Conservation (phyloP, 805 yeast species). For the Cyberlindnera bimundalis region DNA sequence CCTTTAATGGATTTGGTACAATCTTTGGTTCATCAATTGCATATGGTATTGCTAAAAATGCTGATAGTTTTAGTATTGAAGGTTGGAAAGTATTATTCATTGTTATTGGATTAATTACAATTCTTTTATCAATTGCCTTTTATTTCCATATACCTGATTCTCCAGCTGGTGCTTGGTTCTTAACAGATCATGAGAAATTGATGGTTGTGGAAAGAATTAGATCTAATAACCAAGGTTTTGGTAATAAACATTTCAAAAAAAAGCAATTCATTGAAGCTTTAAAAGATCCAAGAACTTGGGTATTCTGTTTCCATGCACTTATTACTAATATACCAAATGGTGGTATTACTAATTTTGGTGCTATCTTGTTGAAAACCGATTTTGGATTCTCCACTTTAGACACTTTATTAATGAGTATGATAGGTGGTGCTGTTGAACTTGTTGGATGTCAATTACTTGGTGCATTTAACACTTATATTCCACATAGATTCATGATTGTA, state of each 20-base stretch:
- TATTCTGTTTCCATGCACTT: conserved; percentile 38
- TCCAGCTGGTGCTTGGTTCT: conserved; percentile 49
- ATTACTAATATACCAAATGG: conserved; percentile 49
- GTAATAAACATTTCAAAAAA: conserved; percentile 50
- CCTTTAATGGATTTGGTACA: conserved; percentile 42
- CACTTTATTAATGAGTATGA: conserved; percentile 33
- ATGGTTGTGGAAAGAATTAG: conserved; percentile 51
- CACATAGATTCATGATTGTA: conserved; percentile 9
- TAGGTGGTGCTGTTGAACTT: conserved; percentile 16
- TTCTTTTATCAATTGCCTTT: conserved; percentile 45
- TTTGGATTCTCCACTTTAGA: conserved; percentile 31
- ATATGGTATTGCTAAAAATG: conserved; percentile 43
- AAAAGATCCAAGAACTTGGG: conserved; percentile 47
- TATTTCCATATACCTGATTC: conserved; percentile 51
- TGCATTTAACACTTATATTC: background rate
- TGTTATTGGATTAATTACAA: conserved; percentile 56
- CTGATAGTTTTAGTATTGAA: conserved; percentile 35
- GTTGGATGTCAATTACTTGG: conserved; percentile 10
- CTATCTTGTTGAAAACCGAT: conserved; percentile 13
- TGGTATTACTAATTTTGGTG: conserved; percentile 32
- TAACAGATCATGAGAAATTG: conserved; percentile 41
- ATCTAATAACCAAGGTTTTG: conserved; percentile 54
- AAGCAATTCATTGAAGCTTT: conserved; percentile 51
- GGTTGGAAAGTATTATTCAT: conserved; percentile 63
- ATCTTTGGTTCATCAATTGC: conserved; percentile 51